Conservation (phyloP, 192 early-diverging fungal genomes). For the Backusella australiensis region DNA sequence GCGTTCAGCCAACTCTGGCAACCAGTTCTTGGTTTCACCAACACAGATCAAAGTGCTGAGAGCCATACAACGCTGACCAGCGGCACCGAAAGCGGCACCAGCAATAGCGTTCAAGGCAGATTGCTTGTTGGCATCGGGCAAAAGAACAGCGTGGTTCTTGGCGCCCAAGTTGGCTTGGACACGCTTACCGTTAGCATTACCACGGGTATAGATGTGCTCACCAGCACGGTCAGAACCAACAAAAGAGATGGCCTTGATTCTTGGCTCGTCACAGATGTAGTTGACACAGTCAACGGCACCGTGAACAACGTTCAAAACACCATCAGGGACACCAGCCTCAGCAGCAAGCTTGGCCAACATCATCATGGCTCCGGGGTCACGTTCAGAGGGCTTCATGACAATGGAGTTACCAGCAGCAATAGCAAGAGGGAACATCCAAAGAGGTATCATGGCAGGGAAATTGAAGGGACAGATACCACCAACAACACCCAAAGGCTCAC, state of each 20-base stretch:
- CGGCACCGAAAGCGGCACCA: slow-evolving; percentile 97
- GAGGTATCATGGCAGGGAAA: slow-evolving; percentile 93
- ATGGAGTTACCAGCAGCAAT: slow-evolving; percentile 91
- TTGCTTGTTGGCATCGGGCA: slow-evolving; percentile 95
- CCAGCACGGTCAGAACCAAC: slow-evolving; percentile 90
- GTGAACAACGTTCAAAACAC: slow-evolving; percentile 93
- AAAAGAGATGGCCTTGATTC: slow-evolving; percentile 91
- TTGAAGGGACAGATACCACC: slow-evolving; percentile 97
- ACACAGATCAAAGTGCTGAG: slow-evolving; percentile 91
- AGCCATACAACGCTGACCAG: slow-evolving; percentile 98
- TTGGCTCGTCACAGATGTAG: slow-evolving; percentile 82
- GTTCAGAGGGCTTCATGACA: slow-evolving; percentile 92
- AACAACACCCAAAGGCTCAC: slow-evolving; percentile 90
- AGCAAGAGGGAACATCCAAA: slow-evolving; percentile 97
- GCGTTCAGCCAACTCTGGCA: slow-evolving; percentile 87
- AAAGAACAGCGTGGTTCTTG: slow-evolving; percentile 96
- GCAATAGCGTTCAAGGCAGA: slow-evolving; percentile 88
- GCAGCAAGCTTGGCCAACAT: slow-evolving; percentile 83
- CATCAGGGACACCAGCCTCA: slow-evolving; percentile 86
- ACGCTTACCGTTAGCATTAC: slow-evolving; percentile 88
- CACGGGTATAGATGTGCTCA: slow-evolving; percentile 84
- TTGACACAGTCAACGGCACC: slow-evolving; percentile 86
- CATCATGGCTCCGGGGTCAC: slow-evolving; percentile 92
- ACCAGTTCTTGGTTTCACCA: slow-evolving; percentile 78
- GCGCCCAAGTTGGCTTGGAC: slow-evolving; percentile 96